These are phyloP conservation scores for Teunomyces aglyptinius DNA, from an alignment of 805 yeast species.

Conservation along the genomic window DNA sequence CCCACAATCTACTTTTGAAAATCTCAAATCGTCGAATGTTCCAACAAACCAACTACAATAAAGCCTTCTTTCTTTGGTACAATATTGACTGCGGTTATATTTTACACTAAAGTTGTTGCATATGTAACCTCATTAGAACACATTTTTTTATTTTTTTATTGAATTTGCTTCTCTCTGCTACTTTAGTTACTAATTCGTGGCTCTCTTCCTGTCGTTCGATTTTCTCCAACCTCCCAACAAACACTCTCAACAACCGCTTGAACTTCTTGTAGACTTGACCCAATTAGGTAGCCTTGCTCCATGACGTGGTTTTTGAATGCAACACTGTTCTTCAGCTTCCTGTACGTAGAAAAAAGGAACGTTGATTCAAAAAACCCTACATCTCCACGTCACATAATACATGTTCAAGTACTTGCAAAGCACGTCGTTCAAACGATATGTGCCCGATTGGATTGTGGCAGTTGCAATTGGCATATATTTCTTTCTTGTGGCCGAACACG, in stretches of 20 bases:
- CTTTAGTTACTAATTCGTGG: no score
- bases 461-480: conserved; percentile 24
- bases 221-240: no score
- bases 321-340: not conserved
- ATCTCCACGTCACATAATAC: not conserved
- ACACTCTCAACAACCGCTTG: not conserved
- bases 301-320: not conserved
- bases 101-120: no score
- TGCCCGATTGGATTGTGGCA: conserved; percentile 31
- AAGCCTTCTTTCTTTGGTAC: no score
- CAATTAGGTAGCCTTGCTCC: not conserved
- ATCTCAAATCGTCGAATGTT: no score
- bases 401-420: conserved; percentile 9
- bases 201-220: no score
- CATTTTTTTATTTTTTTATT: no score
- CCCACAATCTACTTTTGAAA: no score
- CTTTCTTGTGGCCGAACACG: conserved; percentile 32
- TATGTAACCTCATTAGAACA: no score
- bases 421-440: conserved; percentile 7
- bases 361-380: not conserved
- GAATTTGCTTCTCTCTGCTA: no score
- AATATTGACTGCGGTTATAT: no score
- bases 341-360: not conserved
- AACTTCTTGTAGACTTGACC: not conserved
- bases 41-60: no score